These are phyloP conservation scores for Dothiorella sarmentorum DNA, from an alignment of 2,329 filamentous ascomycete species.

Conservation along the genomic window DNA sequence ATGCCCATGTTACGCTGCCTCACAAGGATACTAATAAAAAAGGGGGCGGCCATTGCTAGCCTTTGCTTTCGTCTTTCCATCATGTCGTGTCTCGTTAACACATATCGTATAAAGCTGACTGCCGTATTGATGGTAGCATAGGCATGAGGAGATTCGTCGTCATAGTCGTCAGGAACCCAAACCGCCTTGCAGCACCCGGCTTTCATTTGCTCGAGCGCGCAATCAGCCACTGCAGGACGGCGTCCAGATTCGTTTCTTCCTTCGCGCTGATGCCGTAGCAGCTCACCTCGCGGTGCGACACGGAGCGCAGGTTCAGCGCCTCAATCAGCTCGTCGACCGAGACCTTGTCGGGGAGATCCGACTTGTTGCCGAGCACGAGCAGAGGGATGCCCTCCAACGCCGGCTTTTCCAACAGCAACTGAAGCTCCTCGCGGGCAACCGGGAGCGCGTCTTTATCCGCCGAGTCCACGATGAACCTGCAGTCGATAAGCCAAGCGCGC, in stretches of 20 bases:
- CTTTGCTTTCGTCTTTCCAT: constrained; percentile 25
- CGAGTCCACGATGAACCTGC: constrained; percentile 90
- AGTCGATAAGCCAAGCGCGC: constrained; percentile 27
- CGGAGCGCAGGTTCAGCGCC: constrained; percentile 80
- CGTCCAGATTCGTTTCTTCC: constrained; percentile 97
- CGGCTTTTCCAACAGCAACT: constrained; percentile 79
- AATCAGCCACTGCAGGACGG: constrained; percentile 94
- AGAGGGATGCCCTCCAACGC: constrained; percentile 86
- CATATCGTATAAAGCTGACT: constrained; percentile 21
- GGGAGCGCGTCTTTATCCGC: constrained; percentile 78
- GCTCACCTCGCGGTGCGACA: constrained; percentile 89
- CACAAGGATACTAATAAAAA: background rate
- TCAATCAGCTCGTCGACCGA: constrained; percentile 96
- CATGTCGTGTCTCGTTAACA: constrained; percentile 21
- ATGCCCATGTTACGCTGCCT: constrained; percentile 10
- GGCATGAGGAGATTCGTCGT: constrained; percentile 16
- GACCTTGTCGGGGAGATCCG: constrained; percentile 84
- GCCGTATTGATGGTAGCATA: constrained; percentile 20
- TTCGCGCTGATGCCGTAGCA: constrained; percentile 99
- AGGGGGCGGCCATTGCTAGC: constrained; percentile 35
- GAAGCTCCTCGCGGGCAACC: constrained; percentile 86
- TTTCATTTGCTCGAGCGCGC: constrained; percentile 71
- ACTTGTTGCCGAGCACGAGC: constrained; percentile 95
- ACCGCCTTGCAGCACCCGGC: background rate
- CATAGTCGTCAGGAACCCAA: constrained; percentile 11